Evolutionary conservation across 1,284 basidiomycete species (phyloP).

Genomic region (Cryptococcus sp.): DNA sequence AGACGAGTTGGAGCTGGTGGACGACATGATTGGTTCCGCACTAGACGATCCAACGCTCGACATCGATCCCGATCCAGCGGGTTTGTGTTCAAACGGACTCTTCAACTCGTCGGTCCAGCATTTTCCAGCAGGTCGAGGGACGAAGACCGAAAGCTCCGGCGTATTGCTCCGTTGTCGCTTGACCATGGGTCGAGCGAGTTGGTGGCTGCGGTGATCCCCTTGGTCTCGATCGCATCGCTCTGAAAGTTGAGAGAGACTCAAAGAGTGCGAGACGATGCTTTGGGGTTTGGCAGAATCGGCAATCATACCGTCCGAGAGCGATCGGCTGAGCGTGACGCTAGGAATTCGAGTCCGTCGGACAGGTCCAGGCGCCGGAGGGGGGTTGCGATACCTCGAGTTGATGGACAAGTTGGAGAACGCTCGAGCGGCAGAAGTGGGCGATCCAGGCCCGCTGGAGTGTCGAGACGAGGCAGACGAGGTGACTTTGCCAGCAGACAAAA

Average conservation of each 20-base stretch:
- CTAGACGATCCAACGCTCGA: background rate
- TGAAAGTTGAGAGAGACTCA: background rate
- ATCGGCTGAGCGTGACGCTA: background rate
- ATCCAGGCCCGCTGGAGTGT: slow-evolving; percentile 6
- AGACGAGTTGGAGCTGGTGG: too few relatives aligned
- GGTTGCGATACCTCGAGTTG: slow-evolving; percentile 25
- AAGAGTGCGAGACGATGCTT: background rate
- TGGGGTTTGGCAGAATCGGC: background rate
- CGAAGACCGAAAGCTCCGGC: slow-evolving; percentile 5
- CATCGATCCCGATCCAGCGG: background rate
- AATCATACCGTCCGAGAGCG: background rate
- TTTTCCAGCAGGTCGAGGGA: slow-evolving; percentile 3
- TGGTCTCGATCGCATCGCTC: background rate
- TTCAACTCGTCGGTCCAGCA: slow-evolving; percentile 4
- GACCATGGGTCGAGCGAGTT: slow-evolving; percentile 1
- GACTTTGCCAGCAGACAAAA: slow-evolving; percentile 11
- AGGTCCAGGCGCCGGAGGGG: background rate
- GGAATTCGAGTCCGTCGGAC: background rate
- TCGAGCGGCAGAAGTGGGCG: slow-evolving; percentile 7
- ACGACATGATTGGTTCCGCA: too few relatives aligned
- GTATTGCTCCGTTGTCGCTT: slow-evolving; percentile 4
- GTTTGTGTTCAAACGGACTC: slow-evolving; percentile 7
- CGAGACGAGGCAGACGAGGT: background rate
- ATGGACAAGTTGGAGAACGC: slow-evolving; percentile 14
- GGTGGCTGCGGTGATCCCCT: background rate